A percentile compares a stretch with the other conserved stretches of the same genome.
phyloP scores from a whole-genome alignment of 768 basidiomycete species.

The Cystofilobasidium bisporidii region DNA sequence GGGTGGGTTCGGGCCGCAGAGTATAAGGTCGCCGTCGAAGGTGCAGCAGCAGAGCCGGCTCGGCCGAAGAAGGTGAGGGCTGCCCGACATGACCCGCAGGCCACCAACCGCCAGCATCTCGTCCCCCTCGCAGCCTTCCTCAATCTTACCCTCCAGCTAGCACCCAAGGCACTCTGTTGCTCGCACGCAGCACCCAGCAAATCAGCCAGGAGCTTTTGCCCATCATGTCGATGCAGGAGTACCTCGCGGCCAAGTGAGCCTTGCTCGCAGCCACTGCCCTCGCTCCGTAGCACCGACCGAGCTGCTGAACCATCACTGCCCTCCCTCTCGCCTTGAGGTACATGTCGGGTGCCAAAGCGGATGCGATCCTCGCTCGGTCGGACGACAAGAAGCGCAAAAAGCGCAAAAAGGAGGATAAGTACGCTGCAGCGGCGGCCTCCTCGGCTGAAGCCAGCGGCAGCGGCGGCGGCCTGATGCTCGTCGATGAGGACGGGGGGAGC shows the following conservation, averaged over 20 bases:
- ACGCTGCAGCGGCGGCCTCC: slow-evolving; percentile 33
- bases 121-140: no score
- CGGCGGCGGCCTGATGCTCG: slow-evolving; percentile 30
- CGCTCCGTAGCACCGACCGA: not conserved
- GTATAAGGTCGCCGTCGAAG: no score
- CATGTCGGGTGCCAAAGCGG: slow-evolving; percentile 93
- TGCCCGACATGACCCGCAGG: no score
- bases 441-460: slow-evolving; percentile 26
- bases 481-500: slow-evolving; percentile 39
- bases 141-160: not conserved
- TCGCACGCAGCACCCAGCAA: no score
- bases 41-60: no score
- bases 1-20: no score
- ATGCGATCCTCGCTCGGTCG: slow-evolving; percentile 72
- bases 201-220: no score
- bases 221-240: slow-evolving; percentile 22
- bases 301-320: not conserved
- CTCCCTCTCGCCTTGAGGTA: slow-evolving; percentile 43
- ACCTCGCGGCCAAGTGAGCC: slow-evolving; percentile 27
- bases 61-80: no score
- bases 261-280: not conserved
- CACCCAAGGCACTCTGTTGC: no score
- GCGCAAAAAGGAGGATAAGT: slow-evolving; percentile 48
- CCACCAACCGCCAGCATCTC: no score
- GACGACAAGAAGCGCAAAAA: slow-evolving; percentile 54